Percentiles rank a stretch among this genome's conserved stretches.
phyloP scores from a whole-genome alignment of 176 grass and related monocot species.

The Cymbopogon citratus region DNA sequence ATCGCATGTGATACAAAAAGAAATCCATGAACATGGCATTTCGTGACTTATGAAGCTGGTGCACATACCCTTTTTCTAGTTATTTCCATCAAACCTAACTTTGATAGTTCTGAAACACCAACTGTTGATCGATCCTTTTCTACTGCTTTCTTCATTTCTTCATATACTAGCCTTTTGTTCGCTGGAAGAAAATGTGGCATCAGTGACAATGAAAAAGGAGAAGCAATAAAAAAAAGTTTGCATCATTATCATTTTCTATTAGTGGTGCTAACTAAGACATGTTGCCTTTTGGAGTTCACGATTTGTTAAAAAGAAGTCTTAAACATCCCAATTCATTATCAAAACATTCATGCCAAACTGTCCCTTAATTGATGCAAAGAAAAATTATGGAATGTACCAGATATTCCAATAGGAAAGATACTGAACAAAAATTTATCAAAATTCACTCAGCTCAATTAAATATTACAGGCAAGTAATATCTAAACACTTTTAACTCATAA shows the following conservation, averaged over 20 bases:
- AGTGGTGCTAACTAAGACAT: not conserved
- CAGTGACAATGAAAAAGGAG: conserved; percentile 21
- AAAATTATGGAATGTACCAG: not conserved
- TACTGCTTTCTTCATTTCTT: conserved; percentile 89
- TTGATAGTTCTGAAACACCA: conserved; percentile 81
- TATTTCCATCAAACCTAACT: conserved; percentile 92
- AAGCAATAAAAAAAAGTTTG: not conserved
- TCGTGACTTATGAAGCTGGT: not conserved
- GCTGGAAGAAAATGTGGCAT: conserved; percentile 42
- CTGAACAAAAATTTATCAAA: not conserved
- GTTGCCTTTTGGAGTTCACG: not conserved
- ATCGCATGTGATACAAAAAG: not conserved
- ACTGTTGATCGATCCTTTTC: conserved; percentile 85
- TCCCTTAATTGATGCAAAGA: not conserved
- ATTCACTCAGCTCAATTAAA: not conserved
- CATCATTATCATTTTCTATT: conserved; percentile 18
- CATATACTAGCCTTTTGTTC: conserved; percentile 75
- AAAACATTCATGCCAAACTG: not conserved
- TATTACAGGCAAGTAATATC: not conserved
- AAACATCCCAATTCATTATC: not conserved
- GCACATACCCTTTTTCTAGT: conserved; percentile 87
- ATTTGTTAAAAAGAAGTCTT: not conserved
- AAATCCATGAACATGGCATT: conserved; percentile 2
- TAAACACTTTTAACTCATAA: not conserved
- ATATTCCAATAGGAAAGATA: not conserved